phyloP scores from a whole-genome alignment of 768 basidiomycete species.

The Bullera alba region DNA sequence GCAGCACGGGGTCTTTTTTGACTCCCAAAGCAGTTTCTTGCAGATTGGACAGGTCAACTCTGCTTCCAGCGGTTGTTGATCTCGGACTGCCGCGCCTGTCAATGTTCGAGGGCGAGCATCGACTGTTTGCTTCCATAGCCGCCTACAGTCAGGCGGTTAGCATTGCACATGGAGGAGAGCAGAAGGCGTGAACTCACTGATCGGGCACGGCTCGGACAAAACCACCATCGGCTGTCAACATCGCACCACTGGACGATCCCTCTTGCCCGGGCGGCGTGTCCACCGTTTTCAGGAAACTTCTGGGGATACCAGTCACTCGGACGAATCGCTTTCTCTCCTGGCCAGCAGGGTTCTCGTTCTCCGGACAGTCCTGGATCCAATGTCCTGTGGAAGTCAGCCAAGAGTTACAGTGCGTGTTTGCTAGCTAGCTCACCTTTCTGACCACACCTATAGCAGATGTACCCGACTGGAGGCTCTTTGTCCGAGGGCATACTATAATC shows the following conservation, averaged over 20 bases:
- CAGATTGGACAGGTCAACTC: conserved; percentile 82
- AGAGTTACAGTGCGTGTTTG: neutral
- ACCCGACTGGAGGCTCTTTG: conserved; percentile 63
- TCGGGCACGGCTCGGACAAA: conserved; percentile 97
- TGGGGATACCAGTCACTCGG: conserved; percentile 94
- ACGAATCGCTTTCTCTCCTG: conserved; percentile 93
- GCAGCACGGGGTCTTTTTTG: conserved; percentile 93
- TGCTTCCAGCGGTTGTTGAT: conserved; percentile 65
- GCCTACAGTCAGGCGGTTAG: conserved; percentile 51
- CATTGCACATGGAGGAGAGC: neutral
- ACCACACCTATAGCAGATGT: conserved; percentile 97
- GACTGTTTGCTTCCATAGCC: conserved; percentile 84
- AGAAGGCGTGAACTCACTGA: conserved; percentile 56
- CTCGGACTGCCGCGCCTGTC: conserved; percentile 81
- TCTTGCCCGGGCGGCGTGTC: conserved; percentile 57
- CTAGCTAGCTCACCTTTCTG: conserved; percentile 64
- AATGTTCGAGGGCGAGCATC: conserved; percentile 61
- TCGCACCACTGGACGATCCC: conserved; percentile 66
- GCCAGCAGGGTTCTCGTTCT: conserved; percentile 89
- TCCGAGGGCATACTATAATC: conserved; percentile 57
- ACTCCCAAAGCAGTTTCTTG: conserved; percentile 85
- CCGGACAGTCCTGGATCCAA: conserved; percentile 99
- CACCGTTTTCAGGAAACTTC: conserved; percentile 93
- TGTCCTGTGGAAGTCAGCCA: too few relatives aligned
- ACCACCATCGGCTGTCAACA: conserved; percentile 97